Base-by-base conservation (phyloP, 1,284 basidiomycete genomes). In the Psilocybe mexicana region DNA sequence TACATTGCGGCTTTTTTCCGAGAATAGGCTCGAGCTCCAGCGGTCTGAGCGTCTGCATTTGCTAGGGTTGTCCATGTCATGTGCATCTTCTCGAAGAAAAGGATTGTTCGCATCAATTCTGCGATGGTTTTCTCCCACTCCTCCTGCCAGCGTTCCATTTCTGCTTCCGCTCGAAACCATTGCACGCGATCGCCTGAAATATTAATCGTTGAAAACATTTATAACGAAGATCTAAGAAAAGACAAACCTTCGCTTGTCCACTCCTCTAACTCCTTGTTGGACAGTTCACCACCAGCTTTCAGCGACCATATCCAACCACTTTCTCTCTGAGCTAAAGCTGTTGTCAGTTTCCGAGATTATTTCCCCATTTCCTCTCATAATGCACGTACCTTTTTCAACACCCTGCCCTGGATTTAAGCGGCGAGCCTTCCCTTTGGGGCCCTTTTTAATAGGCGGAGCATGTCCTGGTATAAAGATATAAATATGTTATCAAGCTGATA, bases 121-220 rank as follows among this genome's bases (percentile, higher is more conserved):
- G 62, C 65, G n/a, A 65, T 61, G 26, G 63, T 66, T 1, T 54
- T 57, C 36, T 72, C 69, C 50, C 65, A 61, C 35, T 70, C 59
- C 36, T 72, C 68, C 33, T 54, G 59, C 68, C 67, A 68, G 4
- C 66, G 59, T 12, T 65, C 50, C 66, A 70, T 68, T 23, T 70
- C 70, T 1, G 69, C 69, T 43, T 69, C 68, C 1, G 68, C 66
- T 8, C 67, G 57, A 30, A 66, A 70, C 68, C 68, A 72, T 38
- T 70, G 67, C 0, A 70, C 64, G 6, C 57, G 58, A 57, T 72
- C 65, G 2, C 66, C 68, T 72, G 8, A 33, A 33, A 6, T 11
- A 7, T 11, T 46, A 12, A 50, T 18, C 8, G 30, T 33, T 33
- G 4, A 33, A 33, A 18, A 18, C 18, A 18, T 18, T 33, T 8